Evolutionary conservation across 2,329 filamentous ascomycete species (phyloP).

Genomic region (Colletotrichum magnum): DNA sequence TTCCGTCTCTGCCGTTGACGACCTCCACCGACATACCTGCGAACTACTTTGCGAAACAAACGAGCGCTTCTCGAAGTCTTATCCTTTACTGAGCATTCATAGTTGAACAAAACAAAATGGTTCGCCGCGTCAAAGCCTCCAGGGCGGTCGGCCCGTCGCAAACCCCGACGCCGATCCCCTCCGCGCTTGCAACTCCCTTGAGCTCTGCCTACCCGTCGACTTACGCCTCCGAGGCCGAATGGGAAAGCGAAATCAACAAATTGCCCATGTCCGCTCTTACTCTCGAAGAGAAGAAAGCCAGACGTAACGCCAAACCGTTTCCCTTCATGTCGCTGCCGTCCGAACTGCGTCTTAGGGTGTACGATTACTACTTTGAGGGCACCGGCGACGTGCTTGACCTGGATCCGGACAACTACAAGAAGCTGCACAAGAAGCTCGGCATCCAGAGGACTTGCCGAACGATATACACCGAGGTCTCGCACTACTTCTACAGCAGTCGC

Average conservation of each 20-base stretch:
- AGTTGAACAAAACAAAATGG: conserved; percentile 26
- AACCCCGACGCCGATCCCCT: conserved; percentile 43
- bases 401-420: conserved; percentile 75
- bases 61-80: too few relatives aligned
- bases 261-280: conserved; percentile 60
- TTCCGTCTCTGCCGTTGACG: conserved; percentile 11
- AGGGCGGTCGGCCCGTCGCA: conserved; percentile 46
- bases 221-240: conserved; percentile 55
- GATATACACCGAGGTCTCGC: conserved; percentile 74
- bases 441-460: conserved; percentile 73
- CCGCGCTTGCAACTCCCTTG: conserved; percentile 51
- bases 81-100: background rate
- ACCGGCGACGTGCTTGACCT: conserved; percentile 73
- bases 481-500: conserved; percentile 75
- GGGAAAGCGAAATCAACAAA: conserved; percentile 57
- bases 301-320: conserved; percentile 61
- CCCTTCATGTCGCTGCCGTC: conserved; percentile 77
- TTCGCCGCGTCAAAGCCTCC: conserved; percentile 49
- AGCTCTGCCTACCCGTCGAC: conserved; percentile 55
- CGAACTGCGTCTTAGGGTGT: conserved; percentile 79
- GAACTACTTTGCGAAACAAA: background rate
- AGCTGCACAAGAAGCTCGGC: conserved; percentile 70
- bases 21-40: background rate
- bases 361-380: conserved; percentile 72
- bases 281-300: conserved; percentile 46